Conservation (phyloP, 1,139 yeast species). For the Yamadazyma mexicana region DNA sequence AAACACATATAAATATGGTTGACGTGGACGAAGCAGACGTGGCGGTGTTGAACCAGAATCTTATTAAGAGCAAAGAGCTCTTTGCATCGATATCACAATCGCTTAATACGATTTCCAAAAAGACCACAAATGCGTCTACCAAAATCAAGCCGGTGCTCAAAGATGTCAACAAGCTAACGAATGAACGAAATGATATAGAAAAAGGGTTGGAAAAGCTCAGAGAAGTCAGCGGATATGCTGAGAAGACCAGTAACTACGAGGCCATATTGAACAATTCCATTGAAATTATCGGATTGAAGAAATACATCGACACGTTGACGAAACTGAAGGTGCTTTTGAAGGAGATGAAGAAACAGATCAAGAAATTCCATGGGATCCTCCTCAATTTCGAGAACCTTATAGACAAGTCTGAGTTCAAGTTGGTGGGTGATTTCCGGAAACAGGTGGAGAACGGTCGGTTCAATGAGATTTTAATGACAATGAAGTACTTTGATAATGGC, state of each 20-base stretch:
- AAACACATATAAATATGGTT: constrained; percentile 16
- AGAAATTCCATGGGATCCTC: constrained; percentile 50
- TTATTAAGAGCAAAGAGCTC: constrained; percentile 57
- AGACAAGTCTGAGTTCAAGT: constrained; percentile 45
- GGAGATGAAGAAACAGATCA: constrained; percentile 40
- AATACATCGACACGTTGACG: constrained; percentile 38
- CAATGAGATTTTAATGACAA: constrained; percentile 30
- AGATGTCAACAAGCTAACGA: constrained; percentile 58
- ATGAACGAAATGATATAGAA: constrained; percentile 59
- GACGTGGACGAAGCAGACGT: constrained; percentile 85
- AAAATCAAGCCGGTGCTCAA: constrained; percentile 71
- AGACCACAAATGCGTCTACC: constrained; percentile 61
- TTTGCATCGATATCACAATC: constrained; percentile 58
- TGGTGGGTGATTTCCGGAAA: constrained; percentile 33
- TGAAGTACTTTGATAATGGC: constrained; percentile 41
- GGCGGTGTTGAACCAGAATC: constrained; percentile 74
- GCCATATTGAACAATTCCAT: constrained; percentile 38
- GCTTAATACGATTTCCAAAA: constrained; percentile 53
- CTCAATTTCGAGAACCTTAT: constrained; percentile 47
- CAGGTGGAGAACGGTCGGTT: constrained; percentile 18
- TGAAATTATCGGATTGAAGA: constrained; percentile 37
- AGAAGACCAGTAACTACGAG: constrained; percentile 56
- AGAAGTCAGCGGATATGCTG: constrained; percentile 67
- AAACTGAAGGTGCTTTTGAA: constrained; percentile 32
- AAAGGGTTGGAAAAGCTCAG: constrained; percentile 59